A percentile compares a stretch with the other conserved stretches of the same genome.
Conservation (phyloP, 2,329 filamentous ascomycete species). For the Fusarium fujikuroi region DNA sequence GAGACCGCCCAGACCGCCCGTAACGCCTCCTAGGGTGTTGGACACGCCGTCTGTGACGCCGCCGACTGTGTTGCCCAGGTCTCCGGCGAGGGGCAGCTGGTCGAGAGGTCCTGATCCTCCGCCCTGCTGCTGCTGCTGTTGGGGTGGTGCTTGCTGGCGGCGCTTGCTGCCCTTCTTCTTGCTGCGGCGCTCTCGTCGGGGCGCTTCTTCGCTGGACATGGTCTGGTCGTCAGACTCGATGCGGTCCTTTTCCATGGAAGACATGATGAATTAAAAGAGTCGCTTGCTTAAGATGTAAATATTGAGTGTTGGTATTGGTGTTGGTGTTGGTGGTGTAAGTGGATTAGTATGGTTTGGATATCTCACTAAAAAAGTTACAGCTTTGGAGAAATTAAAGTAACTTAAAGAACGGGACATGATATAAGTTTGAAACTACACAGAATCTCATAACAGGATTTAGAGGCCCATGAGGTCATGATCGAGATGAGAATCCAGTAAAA, state of each 20-base stretch:
- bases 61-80: constrained; percentile 50
- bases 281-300: neutral
- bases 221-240: constrained; percentile 42
- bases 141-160: constrained; percentile 40
- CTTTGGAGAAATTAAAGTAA: constrained; percentile 18
- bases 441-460: constrained; percentile 46
- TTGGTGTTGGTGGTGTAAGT: neutral
- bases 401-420: constrained; percentile 30
- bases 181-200: constrained; percentile 39
- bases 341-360: constrained; percentile 10
- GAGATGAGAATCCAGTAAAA: constrained; percentile 25
- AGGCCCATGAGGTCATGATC: constrained; percentile 46
- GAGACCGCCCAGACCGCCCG: constrained; percentile 52
- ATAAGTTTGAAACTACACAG: constrained; percentile 33
- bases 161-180: constrained; percentile 49
- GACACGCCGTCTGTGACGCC: constrained; percentile 56
- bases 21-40: constrained; percentile 55
- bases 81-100: constrained; percentile 51
- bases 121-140: constrained; percentile 28
- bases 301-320: neutral
- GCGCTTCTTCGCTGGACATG: constrained; percentile 39
- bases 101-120: constrained; percentile 48
- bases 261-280: constrained; percentile 31
- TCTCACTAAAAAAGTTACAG: constrained; percentile 8
- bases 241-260: constrained; percentile 45